phyloP scores from a whole-genome alignment of 2,329 filamentous ascomycete genomes.

The Didymella glomerata region DNA sequence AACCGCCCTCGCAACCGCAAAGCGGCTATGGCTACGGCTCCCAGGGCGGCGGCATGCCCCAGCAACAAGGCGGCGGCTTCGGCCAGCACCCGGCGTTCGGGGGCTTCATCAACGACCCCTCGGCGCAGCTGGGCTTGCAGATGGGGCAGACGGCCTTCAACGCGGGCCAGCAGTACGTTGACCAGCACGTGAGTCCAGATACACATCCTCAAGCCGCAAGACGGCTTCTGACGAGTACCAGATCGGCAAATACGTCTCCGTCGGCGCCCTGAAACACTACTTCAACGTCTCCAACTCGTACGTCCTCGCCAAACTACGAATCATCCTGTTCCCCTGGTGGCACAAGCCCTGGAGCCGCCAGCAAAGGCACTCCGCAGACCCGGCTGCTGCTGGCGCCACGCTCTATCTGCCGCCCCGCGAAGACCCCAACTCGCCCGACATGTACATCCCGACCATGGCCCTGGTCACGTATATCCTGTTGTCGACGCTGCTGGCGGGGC shows the following conservation, averaged over 20 bases:
- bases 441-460: conserved; percentile 99
- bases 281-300: conserved; percentile 99
- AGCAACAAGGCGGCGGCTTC: conserved; percentile 39
- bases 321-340: conserved; percentile 96
- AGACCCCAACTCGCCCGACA: conserved; percentile 96
- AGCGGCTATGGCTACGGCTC: conserved; percentile 77
- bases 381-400: conserved; percentile 23
- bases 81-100: conserved; percentile 72
- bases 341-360: conserved; percentile 98
- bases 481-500: conserved; percentile 86
- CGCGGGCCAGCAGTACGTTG: conserved; percentile 91
- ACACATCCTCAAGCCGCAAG: too few species aligned
- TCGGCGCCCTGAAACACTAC: conserved; percentile 95
- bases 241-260: conserved; percentile 86
- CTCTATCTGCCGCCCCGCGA: conserved; percentile 87
- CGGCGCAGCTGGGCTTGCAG: conserved; percentile 93
- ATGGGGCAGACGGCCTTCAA: conserved; percentile 91
- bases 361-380: conserved; percentile 65
- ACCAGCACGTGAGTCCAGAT: conserved; percentile 78
- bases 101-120: conserved; percentile 94
- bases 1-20: conserved; percentile 72
- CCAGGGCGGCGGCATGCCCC: conserved; percentile 55
- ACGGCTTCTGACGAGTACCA: conserved; percentile 40
- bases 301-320: conserved; percentile 88
- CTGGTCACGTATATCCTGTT: conserved; percentile 97